Evolutionary conservation across 805 yeast genomes (phyloP), one percentile per base, ranked within the genome.

Genomic region (Starmerella powellii): DNA sequence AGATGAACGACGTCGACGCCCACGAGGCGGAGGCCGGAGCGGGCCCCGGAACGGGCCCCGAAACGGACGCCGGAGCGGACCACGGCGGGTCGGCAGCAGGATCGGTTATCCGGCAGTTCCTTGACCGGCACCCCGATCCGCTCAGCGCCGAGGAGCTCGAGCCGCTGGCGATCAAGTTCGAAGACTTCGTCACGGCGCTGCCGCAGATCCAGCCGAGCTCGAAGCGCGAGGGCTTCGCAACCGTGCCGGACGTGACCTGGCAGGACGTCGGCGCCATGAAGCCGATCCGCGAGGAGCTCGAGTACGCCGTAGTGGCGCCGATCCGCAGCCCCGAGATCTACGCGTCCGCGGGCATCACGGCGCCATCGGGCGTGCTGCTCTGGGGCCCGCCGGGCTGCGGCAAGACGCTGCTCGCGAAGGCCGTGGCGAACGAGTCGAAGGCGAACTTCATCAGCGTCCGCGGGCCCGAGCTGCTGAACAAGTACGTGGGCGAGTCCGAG

Each of bases 321-420:
- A 87, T 91, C 52, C 78, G 80, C 56, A 74, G 83, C 49, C 98
- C 98, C 1, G 96, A 88, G 48, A 64, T 88, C 17, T 91, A 82
- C 57, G 78, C 76, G 49, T 76, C 78, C 45, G 96, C 87, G 10
- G 98, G 98, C 61, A 87, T 91, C 33, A 76, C 85, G 41, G 95
- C 96, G 0, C 97, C 97, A 2, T 86, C 95, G 0, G 98, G 98
- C 44, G 98, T 91, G 1, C 64, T 91, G 20, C 72, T 91, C 69
- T 91, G 98, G 98, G 98, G 98, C 0, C 98, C 98, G 1, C 98
- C 98, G 3, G 98, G 98, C 29, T 91, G 97, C 65, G 98, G 98
- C 71, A 91, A 91, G 59, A 91, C 98, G 0, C 67, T 91, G 38
- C 67, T 91, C 23, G 97, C 97, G 1, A 91, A 91, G 56, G 98